These are phyloP conservation scores for Kockovaella imperatae DNA, from an alignment of 768 basidiomycete genomes.

Conservation along the genomic window DNA sequence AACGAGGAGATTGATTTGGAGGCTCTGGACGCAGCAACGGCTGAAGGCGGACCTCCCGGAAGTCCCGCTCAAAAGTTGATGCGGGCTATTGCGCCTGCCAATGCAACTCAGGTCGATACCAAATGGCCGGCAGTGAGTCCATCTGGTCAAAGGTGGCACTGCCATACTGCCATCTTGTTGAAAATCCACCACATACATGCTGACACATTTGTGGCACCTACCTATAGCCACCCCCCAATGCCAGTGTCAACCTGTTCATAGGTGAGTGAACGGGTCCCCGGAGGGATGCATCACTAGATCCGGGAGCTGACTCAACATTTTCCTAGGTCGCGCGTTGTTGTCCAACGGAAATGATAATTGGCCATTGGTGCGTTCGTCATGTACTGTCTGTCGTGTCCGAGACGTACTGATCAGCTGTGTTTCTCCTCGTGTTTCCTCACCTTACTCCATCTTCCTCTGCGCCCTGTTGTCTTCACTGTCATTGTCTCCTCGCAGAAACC, in stretches of 20 bases:
- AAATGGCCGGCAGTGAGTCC: slow-evolving; percentile 36
- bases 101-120: slow-evolving; percentile 22
- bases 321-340: slow-evolving; percentile 31
- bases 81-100: slow-evolving; percentile 31
- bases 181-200: background rate
- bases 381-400: background rate
- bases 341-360: slow-evolving; percentile 40
- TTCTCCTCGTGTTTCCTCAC: background rate
- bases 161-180: slow-evolving; percentile 4
- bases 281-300: no score
- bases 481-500: no score
- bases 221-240: slow-evolving; percentile 34
- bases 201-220: background rate
- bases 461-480: background rate
- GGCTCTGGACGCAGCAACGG: slow-evolving; percentile 13
- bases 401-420: background rate
- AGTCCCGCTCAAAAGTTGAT: slow-evolving; percentile 34
- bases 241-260: slow-evolving; percentile 39
- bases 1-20: slow-evolving; percentile 21
- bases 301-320: no score
- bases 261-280: slow-evolving; percentile 29
- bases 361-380: slow-evolving; percentile 29
- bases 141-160: slow-evolving; percentile 18
- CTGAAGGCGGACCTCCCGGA: slow-evolving; percentile 21
- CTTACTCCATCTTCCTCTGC: slow-evolving; percentile 1